Evolutionary conservation across 2,329 filamentous ascomycete genomes (phyloP), one percentile per base, ranked within the genome.

Genomic region (Xylariaceae sp.): DNA sequence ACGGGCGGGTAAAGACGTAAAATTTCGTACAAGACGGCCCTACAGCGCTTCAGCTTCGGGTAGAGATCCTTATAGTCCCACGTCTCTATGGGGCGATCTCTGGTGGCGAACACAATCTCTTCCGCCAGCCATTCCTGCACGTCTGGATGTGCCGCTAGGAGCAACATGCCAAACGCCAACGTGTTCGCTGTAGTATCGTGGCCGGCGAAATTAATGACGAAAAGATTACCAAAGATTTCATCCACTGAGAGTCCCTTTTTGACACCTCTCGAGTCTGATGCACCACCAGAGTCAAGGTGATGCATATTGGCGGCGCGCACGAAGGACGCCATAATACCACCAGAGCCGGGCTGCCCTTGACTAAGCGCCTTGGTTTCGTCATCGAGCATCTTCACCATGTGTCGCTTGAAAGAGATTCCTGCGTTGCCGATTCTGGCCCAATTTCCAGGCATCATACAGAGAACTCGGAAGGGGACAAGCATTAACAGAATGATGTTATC

Each of bases 1-100:
- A 77, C 68, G 0, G 73, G 72, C 0, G 69, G 66, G 48, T 75
- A 78, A 0, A 79, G 66, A 6, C 76, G 75, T 5, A 79, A 54
- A 1, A 73, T 75, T 63, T 81, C 78, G 29, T 72, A 69, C 69
- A 80, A 61, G 2, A 76, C 60, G 1, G 75, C 69, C 3, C 75
- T 52, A 41, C 74, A 77, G 18, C 77, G 69, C 42, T 72, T 72
- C 0, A 81, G 64, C 18, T 69, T 74, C 0, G 77, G 76, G 50
- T 75, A 80, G 7, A 72, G 50, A 1, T 65, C 45, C 49, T 51
- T 26, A 32, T 60, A 62, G 20, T 59, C 46, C 54, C 50, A 64
- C 32, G 29, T 4, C 23, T 26, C 23, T 26, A 26, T 59, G 48
- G 20, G 42, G n/a, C 0, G 44, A 43, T 12, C 23, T 26, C 23